Evolutionary conservation across 2,329 filamentous ascomycete genomes (phyloP), one percentile per base, ranked within the genome.

Genomic region (Exophiala oligosperma): DNA sequence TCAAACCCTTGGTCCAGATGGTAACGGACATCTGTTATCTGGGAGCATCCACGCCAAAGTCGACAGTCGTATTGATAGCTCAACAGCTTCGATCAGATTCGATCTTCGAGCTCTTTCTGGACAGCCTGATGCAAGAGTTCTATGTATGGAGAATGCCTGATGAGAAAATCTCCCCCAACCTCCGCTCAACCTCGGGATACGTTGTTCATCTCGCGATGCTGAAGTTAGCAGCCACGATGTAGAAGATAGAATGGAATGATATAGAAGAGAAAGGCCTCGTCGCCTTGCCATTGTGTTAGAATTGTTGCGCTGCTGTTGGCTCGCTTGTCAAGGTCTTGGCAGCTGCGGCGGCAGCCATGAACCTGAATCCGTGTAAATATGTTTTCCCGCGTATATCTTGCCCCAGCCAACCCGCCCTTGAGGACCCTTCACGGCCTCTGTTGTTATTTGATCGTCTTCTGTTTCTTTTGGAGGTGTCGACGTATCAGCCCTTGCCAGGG

Each of bases 11-110:
- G 49, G 89, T 94, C n/a, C 83, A 87, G 67, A 89, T 91, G 0
- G 96, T 90, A 71, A 84, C 79, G 4, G 89, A 95, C 62, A 81
- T 86, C 24, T 96, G 91, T 72, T 76, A 76, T 8, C 73, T 93
- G 14, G 79, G 86, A 35, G 69, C 71, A 1, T 51, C 58, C 9
- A 35, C 17, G 2, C 12, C 41, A 35, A 66, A 60, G 37, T 82
- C 88, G 2, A 88, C 90, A 4, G 65, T 96, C 0, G 92, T 90
- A 69, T 74, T 97, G 4, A 81, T 97, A 51, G 93, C 90, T 24
- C 93, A 97, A 77, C 93, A 97, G 73, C 82, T 97, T 49, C 85
- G 94, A 29, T 87, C 91, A 28, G 84, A 90, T 1, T 88, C 92
- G 35, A 90, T 97, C 4, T 94, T 97, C 66, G 87, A 93, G 67